phyloP scores from a whole-genome alignment of 192 early-diverging fungal species.

The Linnemannia elongata region DNA sequence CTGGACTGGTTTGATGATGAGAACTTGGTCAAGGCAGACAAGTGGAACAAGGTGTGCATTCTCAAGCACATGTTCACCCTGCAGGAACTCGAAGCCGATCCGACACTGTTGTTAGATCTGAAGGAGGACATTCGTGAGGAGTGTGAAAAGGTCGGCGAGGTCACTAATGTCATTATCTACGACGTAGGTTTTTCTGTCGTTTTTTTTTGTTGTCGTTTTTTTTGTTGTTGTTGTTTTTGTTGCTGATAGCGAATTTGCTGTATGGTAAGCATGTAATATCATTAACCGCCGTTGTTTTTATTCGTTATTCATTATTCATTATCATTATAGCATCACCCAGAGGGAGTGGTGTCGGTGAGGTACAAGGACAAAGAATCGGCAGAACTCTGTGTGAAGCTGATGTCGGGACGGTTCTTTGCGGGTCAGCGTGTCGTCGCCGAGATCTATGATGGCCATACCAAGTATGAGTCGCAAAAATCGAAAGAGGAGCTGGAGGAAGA shows the following conservation, averaged over 20 bases:
- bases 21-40: slow-evolving; percentile 75
- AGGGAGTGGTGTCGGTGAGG: slow-evolving; percentile 90
- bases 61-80: slow-evolving; percentile 96
- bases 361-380: slow-evolving; percentile 88
- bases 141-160: slow-evolving; percentile 93
- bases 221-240: slow-evolving; percentile 58
- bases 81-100: slow-evolving; percentile 90
- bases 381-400: slow-evolving; percentile 83
- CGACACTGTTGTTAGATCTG: slow-evolving; percentile 89
- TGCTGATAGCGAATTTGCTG: neutral
- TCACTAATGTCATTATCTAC: slow-evolving; percentile 94
- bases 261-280: neutral
- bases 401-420: slow-evolving; percentile 94
- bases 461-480: slow-evolving; percentile 73
- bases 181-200: slow-evolving; percentile 75
- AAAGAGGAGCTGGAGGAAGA: slow-evolving; percentile 78
- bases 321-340: slow-evolving; percentile 70
- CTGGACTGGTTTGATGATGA: slow-evolving; percentile 93
- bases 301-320: neutral
- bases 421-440: slow-evolving; percentile 83
- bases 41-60: slow-evolving; percentile 87
- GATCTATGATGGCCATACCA: slow-evolving; percentile 86
- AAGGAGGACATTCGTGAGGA: slow-evolving; percentile 95
- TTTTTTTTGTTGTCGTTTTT: neutral
- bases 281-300: no score